Percentiles rank a stretch among this genome's conserved stretches.
Evolutionary conservation across 2,329 filamentous ascomycete species (phyloP).

Genomic region (Fusarium sp.): DNA sequence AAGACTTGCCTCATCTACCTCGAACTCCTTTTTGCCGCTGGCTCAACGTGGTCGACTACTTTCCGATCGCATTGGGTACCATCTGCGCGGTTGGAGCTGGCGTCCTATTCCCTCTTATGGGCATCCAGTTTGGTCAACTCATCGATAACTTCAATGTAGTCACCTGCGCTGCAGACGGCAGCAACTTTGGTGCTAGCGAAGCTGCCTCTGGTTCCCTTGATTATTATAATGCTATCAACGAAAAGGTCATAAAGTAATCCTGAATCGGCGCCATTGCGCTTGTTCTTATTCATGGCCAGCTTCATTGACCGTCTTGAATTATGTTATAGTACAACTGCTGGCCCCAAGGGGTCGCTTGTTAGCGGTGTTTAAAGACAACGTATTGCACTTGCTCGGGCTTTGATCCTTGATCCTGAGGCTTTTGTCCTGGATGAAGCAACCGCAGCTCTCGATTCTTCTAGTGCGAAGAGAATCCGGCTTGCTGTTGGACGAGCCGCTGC

Average conservation of each 20-base stretch:
- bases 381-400: constrained; percentile 66
- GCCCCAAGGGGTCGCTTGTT: constrained; percentile 64
- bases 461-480: constrained; percentile 64
- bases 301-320: constrained; percentile 66
- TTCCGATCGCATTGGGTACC: constrained; percentile 53
- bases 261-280: constrained; percentile 71
- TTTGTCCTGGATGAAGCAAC: constrained; percentile 72
- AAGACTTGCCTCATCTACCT: constrained; percentile 49
- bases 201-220: constrained; percentile 34
- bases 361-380: constrained; percentile 70
- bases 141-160: constrained; percentile 69
- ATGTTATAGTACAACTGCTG: constrained; percentile 64
- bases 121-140: constrained; percentile 71
- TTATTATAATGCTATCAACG: constrained; percentile 59
- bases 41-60: constrained; percentile 55
- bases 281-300: constrained; percentile 67
- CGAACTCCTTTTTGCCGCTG: constrained; percentile 51
- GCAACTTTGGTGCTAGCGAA: constrained; percentile 21
- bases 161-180: constrained; percentile 55
- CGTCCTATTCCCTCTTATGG: constrained; percentile 71
- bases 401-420: constrained; percentile 66
- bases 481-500: constrained; percentile 56
- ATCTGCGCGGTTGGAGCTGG: constrained; percentile 65
- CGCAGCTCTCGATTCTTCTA: constrained; percentile 68
- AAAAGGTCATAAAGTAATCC: constrained; percentile 69